Evolutionary conservation across 73 alveolate species (phyloP), one percentile per base, ranked within the genome.

Genomic region (Effrenium voratum): DNA sequence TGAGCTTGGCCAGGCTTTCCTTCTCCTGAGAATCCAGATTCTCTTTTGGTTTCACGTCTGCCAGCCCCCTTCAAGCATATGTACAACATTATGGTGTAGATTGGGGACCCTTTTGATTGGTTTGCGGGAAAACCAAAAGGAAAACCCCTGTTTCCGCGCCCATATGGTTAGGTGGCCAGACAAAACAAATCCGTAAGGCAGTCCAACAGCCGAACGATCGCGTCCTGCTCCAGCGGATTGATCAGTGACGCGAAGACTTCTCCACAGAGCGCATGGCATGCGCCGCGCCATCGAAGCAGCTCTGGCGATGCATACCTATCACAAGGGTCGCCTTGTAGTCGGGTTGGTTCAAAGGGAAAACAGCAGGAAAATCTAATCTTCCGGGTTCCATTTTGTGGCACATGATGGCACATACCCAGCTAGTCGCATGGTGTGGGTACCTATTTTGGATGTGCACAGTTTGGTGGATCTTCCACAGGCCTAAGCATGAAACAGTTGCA

Each of bases 221-320:
- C 36, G 75, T 38, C 97, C 97, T 90, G 97, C 59, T 90, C 83
- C 76, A 90, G 34, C 4, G 97, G 97, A 8, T 90, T 76, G 77
- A 90, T 52, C 97, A 90, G 46, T 22, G 97, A 90, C 5, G 97
- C 97, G 40, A 90, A 90, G 22, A 90, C 97, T 79, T 90, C 97
- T n/a, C 97, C 97, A 32, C 97, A 90, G 30, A 90, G 87, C 30
- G 97, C 97, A 47, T 90, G 97, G 75, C 97, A 90, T 0, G 97
- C 97, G 28, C 97, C 97, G 45, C 97, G 97, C 97, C 97, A 90
- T 52, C 97, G 86, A 52, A 90, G 80, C 73, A 66, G 40, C 76
- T 75, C 49, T 4, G 46, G n/a, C 10, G 88, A 90, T 73, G 97
- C 97, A 66, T 90, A 90, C 97, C 97, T 85, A 36, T 36, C 60